Evolutionary conservation across 495 filamentous ascomycete species (phyloP).

Genomic region (Opeltia flavorubescens): DNA sequence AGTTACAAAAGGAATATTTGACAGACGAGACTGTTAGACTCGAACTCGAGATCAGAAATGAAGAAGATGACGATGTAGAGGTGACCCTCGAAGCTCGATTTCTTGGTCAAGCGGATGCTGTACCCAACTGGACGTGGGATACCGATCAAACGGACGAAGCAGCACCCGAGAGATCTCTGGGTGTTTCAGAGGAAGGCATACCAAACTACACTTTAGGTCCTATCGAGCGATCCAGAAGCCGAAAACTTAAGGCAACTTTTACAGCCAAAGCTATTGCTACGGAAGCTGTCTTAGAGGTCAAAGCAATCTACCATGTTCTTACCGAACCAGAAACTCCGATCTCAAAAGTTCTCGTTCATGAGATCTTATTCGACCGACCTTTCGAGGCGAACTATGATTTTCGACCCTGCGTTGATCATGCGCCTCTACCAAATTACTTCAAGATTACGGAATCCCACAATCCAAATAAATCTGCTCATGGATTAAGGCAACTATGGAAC

Average conservation of each 20-base stretch:
- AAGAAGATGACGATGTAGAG: conserved; percentile 67
- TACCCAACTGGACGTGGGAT: conserved; percentile 34
- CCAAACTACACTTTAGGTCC: not conserved
- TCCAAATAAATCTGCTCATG: conserved; percentile 24
- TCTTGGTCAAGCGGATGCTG: conserved; percentile 41
- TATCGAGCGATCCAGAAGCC: conserved; percentile 13
- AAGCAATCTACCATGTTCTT: conserved; percentile 58
- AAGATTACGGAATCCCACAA: conserved; percentile 29
- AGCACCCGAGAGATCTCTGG: not conserved
- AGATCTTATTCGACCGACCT: conserved; percentile 59
- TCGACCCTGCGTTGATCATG: conserved; percentile 56
- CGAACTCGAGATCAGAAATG: conserved; percentile 58
- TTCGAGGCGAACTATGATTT: conserved; percentile 86
- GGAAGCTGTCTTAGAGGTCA: conserved; percentile 56
- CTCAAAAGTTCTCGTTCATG: conserved; percentile 49
- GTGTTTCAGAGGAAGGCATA: not conserved
- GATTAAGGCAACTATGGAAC: conserved; percentile 70
- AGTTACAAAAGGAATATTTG: conserved; percentile 59
- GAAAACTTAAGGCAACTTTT: conserved; percentile 34
- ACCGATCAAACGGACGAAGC: conserved; percentile 21
- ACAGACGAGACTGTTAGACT: conserved; percentile 61
- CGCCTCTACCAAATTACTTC: conserved; percentile 80
- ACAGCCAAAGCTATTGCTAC: conserved; percentile 32
- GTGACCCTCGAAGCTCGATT: conserved; percentile 54
- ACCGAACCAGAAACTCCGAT: conserved; percentile 78